Evolutionary conservation across 768 basidiomycete species (phyloP).

Genomic region (Sarcodon sp.): DNA sequence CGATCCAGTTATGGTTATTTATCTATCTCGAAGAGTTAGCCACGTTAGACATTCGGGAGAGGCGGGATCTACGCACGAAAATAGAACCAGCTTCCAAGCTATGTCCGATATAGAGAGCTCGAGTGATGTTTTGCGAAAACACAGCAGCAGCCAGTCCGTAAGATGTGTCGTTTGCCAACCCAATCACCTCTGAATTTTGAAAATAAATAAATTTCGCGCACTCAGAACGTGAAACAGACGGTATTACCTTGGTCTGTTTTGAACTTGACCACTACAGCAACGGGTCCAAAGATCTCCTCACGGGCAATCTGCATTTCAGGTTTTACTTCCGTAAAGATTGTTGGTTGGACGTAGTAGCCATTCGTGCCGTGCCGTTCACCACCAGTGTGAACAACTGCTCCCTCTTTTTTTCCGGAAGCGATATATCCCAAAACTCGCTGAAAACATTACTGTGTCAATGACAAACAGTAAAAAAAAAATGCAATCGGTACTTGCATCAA

Average conservation of each 20-base stretch:
- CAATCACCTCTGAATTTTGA: conserved; percentile 33
- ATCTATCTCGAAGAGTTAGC: conserved; percentile 14
- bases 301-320: conserved; percentile 44
- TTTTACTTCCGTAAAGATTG: conserved; percentile 43
- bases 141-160: conserved; percentile 87
- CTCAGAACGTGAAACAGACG: too few relatives aligned
- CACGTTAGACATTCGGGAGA: not conserved
- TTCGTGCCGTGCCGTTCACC: conserved; percentile 37
- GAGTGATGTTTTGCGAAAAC: conserved; percentile 65
- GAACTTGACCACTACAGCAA: conserved; percentile 57
- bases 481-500: conserved; percentile 32
- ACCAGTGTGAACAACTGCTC: conserved; percentile 45
- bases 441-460: not conserved
- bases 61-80: conserved; percentile 30
- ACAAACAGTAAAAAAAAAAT: too few relatives aligned
- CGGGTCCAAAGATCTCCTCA: conserved; percentile 62
- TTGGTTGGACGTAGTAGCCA: conserved; percentile 57
- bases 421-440: conserved; percentile 54
- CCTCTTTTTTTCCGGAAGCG: conserved; percentile 41
- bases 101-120: conserved; percentile 63
- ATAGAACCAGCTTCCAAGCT: conserved; percentile 70
- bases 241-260: conserved; percentile 27
- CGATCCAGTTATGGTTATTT: conserved; percentile 29
- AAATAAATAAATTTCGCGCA: not conserved
- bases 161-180: conserved; percentile 71